phyloP scores from a whole-genome alignment of 2,329 filamentous ascomycete genomes.

The Pseudohalonectria lignicola region DNA sequence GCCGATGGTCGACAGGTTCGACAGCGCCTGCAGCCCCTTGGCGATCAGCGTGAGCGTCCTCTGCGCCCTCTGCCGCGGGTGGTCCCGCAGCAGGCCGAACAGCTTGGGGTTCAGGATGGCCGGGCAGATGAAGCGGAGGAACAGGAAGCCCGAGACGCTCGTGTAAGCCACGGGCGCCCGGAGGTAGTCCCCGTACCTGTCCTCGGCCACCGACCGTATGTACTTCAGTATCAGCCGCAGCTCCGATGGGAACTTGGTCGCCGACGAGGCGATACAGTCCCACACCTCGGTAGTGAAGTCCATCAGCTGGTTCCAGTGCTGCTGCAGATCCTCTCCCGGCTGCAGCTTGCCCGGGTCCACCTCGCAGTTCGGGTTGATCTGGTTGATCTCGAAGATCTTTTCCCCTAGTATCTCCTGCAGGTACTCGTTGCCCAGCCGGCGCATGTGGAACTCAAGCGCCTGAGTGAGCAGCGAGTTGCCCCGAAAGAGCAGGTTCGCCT shows the following conservation, averaged over 20 bases:
- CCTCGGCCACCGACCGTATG: slow-evolving; percentile 83
- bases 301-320: slow-evolving; percentile 73
- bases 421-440: slow-evolving; percentile 84
- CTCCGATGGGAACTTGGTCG: slow-evolving; percentile 65
- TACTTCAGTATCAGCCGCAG: slow-evolving; percentile 81
- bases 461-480: slow-evolving; percentile 93
- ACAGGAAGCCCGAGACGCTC: slow-evolving; percentile 89
- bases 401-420: slow-evolving; percentile 78
- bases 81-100: slow-evolving; percentile 74
- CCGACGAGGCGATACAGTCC: slow-evolving; percentile 71
- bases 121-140: slow-evolving; percentile 89
- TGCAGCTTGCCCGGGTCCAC: slow-evolving; percentile 77
- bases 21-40: slow-evolving; percentile 82
- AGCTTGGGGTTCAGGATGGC: slow-evolving; percentile 94
- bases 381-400: slow-evolving; percentile 81
- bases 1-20: slow-evolving; percentile 83
- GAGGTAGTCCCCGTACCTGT: slow-evolving; percentile 86
- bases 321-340: slow-evolving; percentile 58
- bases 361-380: slow-evolving; percentile 84
- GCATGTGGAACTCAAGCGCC: slow-evolving; percentile 91
- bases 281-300: slow-evolving; percentile 72
- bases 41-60: slow-evolving; percentile 85
- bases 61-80: slow-evolving; percentile 72
- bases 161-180: slow-evolving; percentile 87
- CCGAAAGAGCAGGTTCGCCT: slow-evolving; percentile 89